Conservation (phyloP, 2,329 filamentous ascomycete species). For the Xylaria sp. region DNA sequence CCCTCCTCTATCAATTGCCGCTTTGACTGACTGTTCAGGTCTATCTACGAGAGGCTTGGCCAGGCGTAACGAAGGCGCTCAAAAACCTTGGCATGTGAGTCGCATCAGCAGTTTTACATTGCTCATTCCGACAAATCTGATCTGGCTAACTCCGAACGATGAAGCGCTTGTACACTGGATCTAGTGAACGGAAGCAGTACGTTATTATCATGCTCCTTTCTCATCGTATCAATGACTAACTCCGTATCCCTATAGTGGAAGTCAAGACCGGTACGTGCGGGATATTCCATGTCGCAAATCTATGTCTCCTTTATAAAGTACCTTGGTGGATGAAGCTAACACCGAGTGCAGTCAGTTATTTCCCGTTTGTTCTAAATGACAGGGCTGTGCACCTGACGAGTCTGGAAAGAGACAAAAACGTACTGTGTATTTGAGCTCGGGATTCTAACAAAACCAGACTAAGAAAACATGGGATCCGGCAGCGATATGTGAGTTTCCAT, state of each 20-base stretch:
- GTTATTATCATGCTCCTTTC: background rate
- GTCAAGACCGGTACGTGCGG: slow-evolving; percentile 33
- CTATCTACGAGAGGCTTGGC: slow-evolving; percentile 80
- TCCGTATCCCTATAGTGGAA: slow-evolving; percentile 21
- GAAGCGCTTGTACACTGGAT: slow-evolving; percentile 82
- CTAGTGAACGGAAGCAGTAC: slow-evolving; percentile 77
- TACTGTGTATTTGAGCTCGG: background rate
- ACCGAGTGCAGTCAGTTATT: slow-evolving; percentile 24
- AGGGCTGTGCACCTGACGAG: background rate
- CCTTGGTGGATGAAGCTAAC: slow-evolving; percentile 16
- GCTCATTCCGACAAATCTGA: background rate
- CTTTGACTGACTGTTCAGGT: slow-evolving; percentile 23
- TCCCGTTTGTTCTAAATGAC: background rate
- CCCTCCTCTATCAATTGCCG: background rate
- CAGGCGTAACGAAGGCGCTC: slow-evolving; percentile 84
- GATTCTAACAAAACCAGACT: slow-evolving; percentile 29
- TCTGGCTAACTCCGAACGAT: slow-evolving; percentile 15
- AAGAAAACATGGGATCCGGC: slow-evolving; percentile 73
- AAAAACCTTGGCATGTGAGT: slow-evolving; percentile 79
- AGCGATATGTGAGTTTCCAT: slow-evolving; percentile 67
- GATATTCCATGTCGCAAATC: background rate
- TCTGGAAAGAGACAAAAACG: too few relatives aligned
- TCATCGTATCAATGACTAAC: slow-evolving; percentile 14
- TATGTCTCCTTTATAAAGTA: background rate
- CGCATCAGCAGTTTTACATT: background rate